Conservation (phyloP, 2,329 filamentous ascomycete genomes). For the Aspergillus proliferans region DNA sequence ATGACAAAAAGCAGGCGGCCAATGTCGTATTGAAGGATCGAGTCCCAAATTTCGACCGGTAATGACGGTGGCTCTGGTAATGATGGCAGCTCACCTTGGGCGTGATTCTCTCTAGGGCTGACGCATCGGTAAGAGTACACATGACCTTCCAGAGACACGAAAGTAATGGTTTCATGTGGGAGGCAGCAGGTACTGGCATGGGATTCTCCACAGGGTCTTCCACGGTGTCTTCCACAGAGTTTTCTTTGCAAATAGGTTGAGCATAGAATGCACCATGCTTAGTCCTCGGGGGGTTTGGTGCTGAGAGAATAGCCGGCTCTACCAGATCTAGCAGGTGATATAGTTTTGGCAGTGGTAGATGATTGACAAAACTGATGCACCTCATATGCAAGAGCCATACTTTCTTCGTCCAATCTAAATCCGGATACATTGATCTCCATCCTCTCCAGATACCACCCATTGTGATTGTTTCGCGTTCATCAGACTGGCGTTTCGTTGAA, state of each 20-base stretch:
- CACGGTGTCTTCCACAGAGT: neutral
- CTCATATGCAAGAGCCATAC: neutral
- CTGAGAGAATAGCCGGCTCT: neutral
- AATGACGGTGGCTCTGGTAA: neutral
- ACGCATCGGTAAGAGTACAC: neutral
- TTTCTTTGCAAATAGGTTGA: neutral
- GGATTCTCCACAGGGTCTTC: neutral
- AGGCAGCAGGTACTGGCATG: neutral
- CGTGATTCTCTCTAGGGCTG: neutral
- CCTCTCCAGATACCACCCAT: neutral
- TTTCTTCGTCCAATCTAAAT: neutral
- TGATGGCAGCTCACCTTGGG: too few species aligned
- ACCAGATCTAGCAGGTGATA: neutral
- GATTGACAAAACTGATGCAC: neutral
- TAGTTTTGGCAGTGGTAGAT: neutral
- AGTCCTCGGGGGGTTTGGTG: neutral
- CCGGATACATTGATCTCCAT: neutral
- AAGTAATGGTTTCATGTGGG: neutral
- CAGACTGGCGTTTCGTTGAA: neutral
- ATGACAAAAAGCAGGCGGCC: conserved; percentile 9
- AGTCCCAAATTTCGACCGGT: neutral
- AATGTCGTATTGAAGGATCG: conserved; percentile 6
- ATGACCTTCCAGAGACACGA: neutral
- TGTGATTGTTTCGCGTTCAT: neutral
- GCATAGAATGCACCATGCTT: neutral